Conservation (phyloP, 2,329 filamentous ascomycete species). For the Claviceps purpurea region DNA sequence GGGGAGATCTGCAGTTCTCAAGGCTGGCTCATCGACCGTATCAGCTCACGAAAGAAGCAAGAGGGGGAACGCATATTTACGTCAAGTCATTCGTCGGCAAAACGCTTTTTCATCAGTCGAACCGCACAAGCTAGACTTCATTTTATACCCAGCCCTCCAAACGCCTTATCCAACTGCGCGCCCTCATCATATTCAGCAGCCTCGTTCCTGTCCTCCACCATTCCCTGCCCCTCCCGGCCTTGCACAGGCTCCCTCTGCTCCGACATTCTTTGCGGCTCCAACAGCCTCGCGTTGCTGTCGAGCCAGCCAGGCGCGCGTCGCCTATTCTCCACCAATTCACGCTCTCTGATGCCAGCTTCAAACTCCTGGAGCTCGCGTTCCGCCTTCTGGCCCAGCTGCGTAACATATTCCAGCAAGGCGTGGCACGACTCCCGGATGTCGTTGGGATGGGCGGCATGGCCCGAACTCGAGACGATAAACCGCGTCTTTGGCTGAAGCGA, state of each 20-base stretch:
- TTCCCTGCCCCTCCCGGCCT: conserved; percentile 1
- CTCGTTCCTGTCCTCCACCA: conserved; percentile 4
- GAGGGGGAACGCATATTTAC: too few species aligned
- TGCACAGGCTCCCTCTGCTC: conserved; percentile 13
- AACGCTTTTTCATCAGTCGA: not conserved
- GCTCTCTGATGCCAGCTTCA: conserved; percentile 49
- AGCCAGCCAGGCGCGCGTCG: conserved; percentile 69
- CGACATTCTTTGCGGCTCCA: conserved; percentile 49
- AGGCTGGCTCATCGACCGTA: not conserved
- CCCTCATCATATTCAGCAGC: conserved; percentile 29
- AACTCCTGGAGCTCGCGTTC: conserved; percentile 54
- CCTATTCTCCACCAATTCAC: conserved; percentile 68
- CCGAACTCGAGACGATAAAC: conserved; percentile 67
- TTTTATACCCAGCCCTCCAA: conserved; percentile 33
- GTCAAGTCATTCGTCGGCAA: not conserved
- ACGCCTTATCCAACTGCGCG: conserved; percentile 43
- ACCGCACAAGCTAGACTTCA: conserved; percentile 4
- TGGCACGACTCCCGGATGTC: conserved; percentile 74
- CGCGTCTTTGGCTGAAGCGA: conserved; percentile 36
- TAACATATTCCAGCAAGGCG: conserved; percentile 63
- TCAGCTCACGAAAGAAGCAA: not conserved
- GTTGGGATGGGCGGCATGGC: conserved; percentile 73
- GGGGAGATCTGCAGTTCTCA: not conserved
- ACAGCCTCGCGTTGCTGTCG: conserved; percentile 55
- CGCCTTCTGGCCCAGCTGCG: conserved; percentile 54